These are phyloP conservation scores for Paramecium biaurelia DNA, from an alignment of 73 alveolate genomes.

Conservation along the genomic window DNA sequence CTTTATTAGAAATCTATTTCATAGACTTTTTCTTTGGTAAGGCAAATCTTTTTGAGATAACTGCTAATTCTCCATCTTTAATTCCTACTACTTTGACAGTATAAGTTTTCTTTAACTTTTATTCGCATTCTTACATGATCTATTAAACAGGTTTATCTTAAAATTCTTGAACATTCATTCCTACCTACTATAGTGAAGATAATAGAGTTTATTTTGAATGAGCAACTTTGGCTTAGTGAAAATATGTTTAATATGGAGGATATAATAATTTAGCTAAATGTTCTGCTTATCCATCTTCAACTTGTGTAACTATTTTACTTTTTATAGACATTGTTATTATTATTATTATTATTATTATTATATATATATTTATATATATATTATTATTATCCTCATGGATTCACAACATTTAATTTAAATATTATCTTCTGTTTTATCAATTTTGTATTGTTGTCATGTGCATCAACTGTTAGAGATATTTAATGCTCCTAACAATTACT, in stretches of 20 bases:
- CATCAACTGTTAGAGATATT: neutral
- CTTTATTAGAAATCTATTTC: neutral
- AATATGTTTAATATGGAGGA: slow-evolving; percentile 46
- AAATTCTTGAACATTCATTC: neutral
- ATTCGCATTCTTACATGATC: slow-evolving; percentile 3
- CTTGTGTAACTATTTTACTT: slow-evolving; percentile 13
- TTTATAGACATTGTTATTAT: neutral
- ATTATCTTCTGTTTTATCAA: neutral
- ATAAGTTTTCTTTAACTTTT: slow-evolving; percentile 29
- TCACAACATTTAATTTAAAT: slow-evolving; percentile 13
- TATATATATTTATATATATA: neutral
- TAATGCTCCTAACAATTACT: neutral
- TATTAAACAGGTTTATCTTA: neutral
- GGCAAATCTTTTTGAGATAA: slow-evolving; percentile 17
- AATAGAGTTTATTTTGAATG: slow-evolving; percentile 28
- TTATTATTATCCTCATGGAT: neutral
- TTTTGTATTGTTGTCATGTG: neutral
- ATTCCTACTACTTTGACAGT: slow-evolving; percentile 38
- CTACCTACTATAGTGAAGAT: slow-evolving; percentile 28
- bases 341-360: neutral
- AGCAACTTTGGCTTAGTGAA: slow-evolving; percentile 37
- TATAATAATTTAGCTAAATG: neutral
- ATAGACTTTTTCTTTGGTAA: neutral
- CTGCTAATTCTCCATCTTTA: slow-evolving; percentile 33
- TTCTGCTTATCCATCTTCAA: slow-evolving; percentile 13